A percentile compares a stretch with the other conserved stretches of the same genome.
Conservation (phyloP, 2,329 filamentous ascomycete genomes). For the Phaeosphaeria sp. region DNA sequence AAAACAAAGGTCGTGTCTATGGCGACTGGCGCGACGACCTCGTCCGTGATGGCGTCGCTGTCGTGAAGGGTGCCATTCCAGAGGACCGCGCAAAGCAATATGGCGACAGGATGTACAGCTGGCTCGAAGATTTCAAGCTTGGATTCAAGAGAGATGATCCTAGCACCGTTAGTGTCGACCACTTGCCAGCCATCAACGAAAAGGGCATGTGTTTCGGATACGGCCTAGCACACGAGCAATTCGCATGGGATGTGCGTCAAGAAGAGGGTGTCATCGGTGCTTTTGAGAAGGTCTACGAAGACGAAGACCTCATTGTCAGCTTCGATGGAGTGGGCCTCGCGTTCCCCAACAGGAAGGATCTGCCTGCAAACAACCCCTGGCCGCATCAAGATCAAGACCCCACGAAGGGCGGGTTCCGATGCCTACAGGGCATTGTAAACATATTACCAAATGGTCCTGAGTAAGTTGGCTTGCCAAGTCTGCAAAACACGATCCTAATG, state of each 20-base stretch:
- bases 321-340: conserved; percentile 52
- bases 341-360: conserved; percentile 49
- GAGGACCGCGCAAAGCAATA: conserved; percentile 36
- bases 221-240: conserved; percentile 51
- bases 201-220: conserved; percentile 51
- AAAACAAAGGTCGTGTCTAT: conserved; percentile 1
- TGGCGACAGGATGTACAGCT: conserved; percentile 37
- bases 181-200: conserved; percentile 47
- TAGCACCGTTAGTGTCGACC: conserved; percentile 53
- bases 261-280: conserved; percentile 52
- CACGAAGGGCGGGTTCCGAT: conserved; percentile 43
- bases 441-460: conserved; percentile 6
- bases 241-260: conserved; percentile 52
- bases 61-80: conserved; percentile 33
- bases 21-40: conserved; percentile 44
- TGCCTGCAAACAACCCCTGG: conserved; percentile 44
- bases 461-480: background rate
- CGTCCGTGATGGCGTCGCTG: conserved; percentile 34
- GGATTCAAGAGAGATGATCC: conserved; percentile 40
- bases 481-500: conserved; percentile 10
- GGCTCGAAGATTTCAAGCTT: conserved; percentile 36
- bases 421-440: conserved; percentile 56
- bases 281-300: conserved; percentile 54
- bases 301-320: conserved; percentile 35
- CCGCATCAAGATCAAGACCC: conserved; percentile 56